Evolutionary conservation across 805 yeast genomes (phyloP), one percentile per base, ranked within the genome.

Genomic region (Metschnikowia gruessii): DNA sequence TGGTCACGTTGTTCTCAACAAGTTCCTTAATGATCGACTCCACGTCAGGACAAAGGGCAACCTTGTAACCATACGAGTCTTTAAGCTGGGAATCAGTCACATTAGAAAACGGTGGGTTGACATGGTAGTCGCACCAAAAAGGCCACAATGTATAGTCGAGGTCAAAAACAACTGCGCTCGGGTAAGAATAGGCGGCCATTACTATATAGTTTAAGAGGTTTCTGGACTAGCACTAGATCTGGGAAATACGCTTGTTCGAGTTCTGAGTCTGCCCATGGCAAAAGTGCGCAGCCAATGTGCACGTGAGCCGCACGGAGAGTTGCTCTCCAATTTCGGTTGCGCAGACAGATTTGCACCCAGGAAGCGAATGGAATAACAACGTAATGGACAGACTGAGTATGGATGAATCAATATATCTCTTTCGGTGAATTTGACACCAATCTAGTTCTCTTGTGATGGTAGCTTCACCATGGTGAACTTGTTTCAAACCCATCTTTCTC

Each of bases 81-180:
- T 70, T 65, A 2, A 83, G 69, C 3, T 63, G 57, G 13, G 63
- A 56, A 11, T 65, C 65, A 13, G 65, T 40, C 1, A 46, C 39
- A 2, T 45, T 35, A 35, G 45, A 51, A 6, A 61, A 21, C 2
- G 91, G 91, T 7, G 79, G 66, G 2, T 70, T 62, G 17, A 86
- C 72, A 57, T 85, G 91, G 1, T 88, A 84, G 56, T 85, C 91
- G 62, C 91, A 85, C 91, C 91, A 85, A 51, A 83, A 81, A 42
- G 86, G 91, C 94, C 94, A 85, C 29, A 85, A 63, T 0, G 94
- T 85, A 58, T 81, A 85, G 60, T 85, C 94, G 36, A 85, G 65
- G 54, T 85, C 94, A 60, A 85, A 83, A 0, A 85, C 90, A 10
- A 84, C 82, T 1, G 79, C 82, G 9, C 49, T 49, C 3, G 72